Base-by-base conservation (phyloP, 306 rosid genomes). In the Parietaria judaica region DNA sequence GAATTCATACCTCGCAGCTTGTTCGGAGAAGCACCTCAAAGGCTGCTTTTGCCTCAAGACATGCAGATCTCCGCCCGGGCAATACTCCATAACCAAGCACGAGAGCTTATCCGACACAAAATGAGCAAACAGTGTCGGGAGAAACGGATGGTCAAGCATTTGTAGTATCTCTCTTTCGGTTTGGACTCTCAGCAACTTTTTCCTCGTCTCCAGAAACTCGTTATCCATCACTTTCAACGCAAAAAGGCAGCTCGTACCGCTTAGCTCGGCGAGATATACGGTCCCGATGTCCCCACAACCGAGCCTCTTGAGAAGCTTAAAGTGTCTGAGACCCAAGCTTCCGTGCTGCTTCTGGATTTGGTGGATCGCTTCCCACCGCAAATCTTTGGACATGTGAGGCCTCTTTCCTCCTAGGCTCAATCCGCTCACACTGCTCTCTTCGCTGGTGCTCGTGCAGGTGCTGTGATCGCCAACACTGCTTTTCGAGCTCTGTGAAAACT, bases 211-310 rank as follows among this genome's bases (percentile, higher is more conserved):
- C 86, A 92, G 81, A 74, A 81, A 86, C 65, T 88, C 99, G 11
- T 79, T 92, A 79, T 92, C 90, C 99, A 86, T 88, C 80, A 88
- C 94, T 74, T 92, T 92, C 66, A 92, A 59, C 47, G 99, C 95
- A 82, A 84, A 92, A 62, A 82, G 75, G 66, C 90, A 86, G 62
- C 79, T 86, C 62, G 94, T 77, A 35, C 89, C 83, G 11, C 69
- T 80, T 41, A 92, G 79, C 76, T 92, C 99, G 23, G 96, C 95
- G 61, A 92, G 96, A 84, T 88, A 88, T 70, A 92, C 99, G 14
- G 96, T 88, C 71, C 99, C 99, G 56, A 92, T 86, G 74, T 92
- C 99, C 74, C 99, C 99, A 31, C 91, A 81, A 76, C 99, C 99
- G 58, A 92, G 89, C 80, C 78, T 92, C 83, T 80, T 75, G 51